A percentile compares a stretch with the other conserved stretches of the same genome.
Evolutionary conservation across 192 early-diverging fungal genomes (phyloP).

Genomic region (Gryganskiella cystojenkinii): DNA sequence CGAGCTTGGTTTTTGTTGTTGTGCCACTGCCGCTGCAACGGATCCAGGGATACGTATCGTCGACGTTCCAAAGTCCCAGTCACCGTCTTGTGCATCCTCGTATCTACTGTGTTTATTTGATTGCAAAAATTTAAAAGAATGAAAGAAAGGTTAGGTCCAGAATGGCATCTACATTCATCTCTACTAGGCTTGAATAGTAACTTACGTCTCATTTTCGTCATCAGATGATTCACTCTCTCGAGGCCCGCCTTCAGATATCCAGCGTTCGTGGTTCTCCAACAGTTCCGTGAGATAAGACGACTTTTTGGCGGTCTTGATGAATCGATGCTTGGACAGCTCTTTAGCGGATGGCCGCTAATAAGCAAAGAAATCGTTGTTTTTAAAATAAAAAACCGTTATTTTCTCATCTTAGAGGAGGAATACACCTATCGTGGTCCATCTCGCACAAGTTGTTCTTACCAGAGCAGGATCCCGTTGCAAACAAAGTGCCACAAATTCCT

Average conservation of each 20-base stretch:
- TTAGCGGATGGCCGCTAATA: slow-evolving; percentile 86
- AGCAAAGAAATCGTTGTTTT: background rate
- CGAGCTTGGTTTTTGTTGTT: background rate
- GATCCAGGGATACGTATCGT: slow-evolving; percentile 16
- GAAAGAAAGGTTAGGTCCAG: background rate
- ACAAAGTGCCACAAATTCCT: slow-evolving; percentile 91
- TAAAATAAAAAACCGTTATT: background rate
- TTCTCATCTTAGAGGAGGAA: background rate
- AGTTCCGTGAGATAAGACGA: slow-evolving; percentile 90
- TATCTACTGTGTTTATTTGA: slow-evolving; percentile 28
- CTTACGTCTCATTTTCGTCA: slow-evolving; percentile 43
- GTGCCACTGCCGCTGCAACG: no score
- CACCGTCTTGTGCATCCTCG: slow-evolving; percentile 26
- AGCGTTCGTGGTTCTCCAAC: slow-evolving; percentile 85
- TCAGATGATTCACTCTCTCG: slow-evolving; percentile 51
- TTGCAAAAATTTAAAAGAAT: background rate
- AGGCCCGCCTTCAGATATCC: slow-evolving; percentile 70
- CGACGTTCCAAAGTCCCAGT: slow-evolving; percentile 53
- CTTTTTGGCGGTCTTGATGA: slow-evolving; percentile 89
- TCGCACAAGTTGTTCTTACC: no score
- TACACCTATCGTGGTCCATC: no score
- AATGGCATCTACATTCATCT: background rate
- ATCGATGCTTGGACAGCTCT: slow-evolving; percentile 91
- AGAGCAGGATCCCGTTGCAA: slow-evolving; percentile 86
- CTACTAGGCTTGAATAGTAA: background rate